These are phyloP conservation scores for Dipodascopsis tothii DNA, from an alignment of 805 yeast species.

Conservation along the genomic window DNA sequence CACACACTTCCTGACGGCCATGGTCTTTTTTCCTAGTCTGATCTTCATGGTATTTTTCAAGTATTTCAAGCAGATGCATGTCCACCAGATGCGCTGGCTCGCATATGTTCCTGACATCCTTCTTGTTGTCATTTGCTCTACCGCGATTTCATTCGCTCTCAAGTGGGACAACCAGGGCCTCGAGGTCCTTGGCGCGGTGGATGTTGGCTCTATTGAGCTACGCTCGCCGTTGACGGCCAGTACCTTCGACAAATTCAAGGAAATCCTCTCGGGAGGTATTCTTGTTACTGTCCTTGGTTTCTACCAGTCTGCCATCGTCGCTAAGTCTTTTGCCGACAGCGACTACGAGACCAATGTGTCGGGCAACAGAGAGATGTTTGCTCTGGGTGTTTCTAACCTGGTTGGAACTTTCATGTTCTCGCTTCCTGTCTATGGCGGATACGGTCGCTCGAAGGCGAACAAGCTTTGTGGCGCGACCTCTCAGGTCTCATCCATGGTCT, in stretches of 20 bases:
- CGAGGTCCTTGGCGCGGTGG: constrained; percentile 61
- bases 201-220: constrained; percentile 44
- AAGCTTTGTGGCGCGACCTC: constrained; percentile 82
- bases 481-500: constrained; percentile 71
- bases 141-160: constrained; percentile 43
- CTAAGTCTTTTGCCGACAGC: constrained; percentile 72
- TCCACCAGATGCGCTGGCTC: constrained; percentile 37
- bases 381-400: constrained; percentile 71
- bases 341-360: constrained; percentile 49
- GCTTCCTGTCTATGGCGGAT: constrained; percentile 91
- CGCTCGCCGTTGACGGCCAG: constrained; percentile 51
- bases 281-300: constrained; percentile 81
- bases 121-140: constrained; percentile 56
- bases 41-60: constrained; percentile 39
- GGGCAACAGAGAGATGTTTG: constrained; percentile 83
- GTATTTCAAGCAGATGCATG: constrained; percentile 24
- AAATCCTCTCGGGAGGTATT: constrained; percentile 60
- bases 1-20: constrained; percentile 53
- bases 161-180: constrained; percentile 42
- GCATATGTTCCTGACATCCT: constrained; percentile 80
- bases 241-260: constrained; percentile 43
- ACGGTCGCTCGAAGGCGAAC: constrained; percentile 86
- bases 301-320: constrained; percentile 88
- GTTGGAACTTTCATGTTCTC: constrained; percentile 51
- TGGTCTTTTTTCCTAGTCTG: constrained; percentile 52